Evolutionary conservation across 306 rosid species (phyloP).

Genomic region (Urtica urens): DNA sequence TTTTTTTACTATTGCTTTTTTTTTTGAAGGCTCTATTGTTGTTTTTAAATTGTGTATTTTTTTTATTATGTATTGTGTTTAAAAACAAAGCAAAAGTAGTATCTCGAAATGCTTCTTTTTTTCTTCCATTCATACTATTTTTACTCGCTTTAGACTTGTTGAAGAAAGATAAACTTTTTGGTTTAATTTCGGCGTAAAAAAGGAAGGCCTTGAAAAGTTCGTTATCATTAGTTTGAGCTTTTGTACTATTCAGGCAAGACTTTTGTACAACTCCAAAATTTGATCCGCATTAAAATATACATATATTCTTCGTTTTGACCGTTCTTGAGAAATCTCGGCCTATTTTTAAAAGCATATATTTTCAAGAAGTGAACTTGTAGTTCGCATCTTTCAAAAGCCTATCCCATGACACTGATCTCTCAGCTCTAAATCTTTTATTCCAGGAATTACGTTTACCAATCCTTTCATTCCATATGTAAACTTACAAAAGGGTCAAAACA

Average conservation of each 20-base stretch:
- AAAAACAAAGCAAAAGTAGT: too few relatives aligned
- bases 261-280: too few relatives aligned
- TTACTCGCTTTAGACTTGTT: neutral
- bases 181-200: neutral
- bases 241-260: neutral
- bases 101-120: too few relatives aligned
- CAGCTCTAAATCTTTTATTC: neutral
- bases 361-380: neutral
- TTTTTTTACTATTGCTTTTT: too few relatives aligned
- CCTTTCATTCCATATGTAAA: neutral
- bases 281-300: too few relatives aligned
- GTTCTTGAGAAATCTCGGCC: too few relatives aligned
- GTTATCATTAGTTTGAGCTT: constrained; percentile 2
- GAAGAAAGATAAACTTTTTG: neutral
- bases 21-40: too few relatives aligned
- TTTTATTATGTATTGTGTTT: too few relatives aligned
- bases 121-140: neutral
- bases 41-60: too few relatives aligned
- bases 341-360: neutral
- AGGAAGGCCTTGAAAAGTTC: neutral
- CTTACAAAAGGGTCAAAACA: neutral
- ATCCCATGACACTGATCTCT: neutral
- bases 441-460: neutral
- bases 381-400: constrained; percentile 2
- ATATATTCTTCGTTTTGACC: neutral